Evolutionary conservation across 345 rosid species (phyloP).

Genomic region (Brassica juncea): DNA sequence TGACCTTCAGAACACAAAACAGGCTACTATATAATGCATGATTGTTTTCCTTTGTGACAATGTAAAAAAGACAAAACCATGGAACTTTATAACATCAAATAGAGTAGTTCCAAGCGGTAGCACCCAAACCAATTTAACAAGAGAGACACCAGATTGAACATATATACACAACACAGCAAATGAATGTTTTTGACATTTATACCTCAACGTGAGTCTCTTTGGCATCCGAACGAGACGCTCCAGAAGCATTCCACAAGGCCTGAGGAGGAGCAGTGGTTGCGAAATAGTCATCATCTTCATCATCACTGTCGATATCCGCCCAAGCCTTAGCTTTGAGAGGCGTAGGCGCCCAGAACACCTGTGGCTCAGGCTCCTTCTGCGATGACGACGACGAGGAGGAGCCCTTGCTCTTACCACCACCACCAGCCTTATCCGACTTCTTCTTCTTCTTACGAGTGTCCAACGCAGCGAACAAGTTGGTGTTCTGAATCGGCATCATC

Average conservation of each 20-base stretch:
- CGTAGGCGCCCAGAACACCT: slow-evolving; percentile 58
- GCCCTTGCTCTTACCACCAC: slow-evolving; percentile 21
- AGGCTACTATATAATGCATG: neutral
- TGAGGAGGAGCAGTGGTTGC: slow-evolving; percentile 56
- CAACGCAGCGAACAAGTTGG: slow-evolving; percentile 64
- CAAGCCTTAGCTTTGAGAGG: slow-evolving; percentile 54
- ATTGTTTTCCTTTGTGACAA: neutral
- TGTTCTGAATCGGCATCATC: slow-evolving; percentile 52
- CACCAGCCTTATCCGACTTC: slow-evolving; percentile 39
- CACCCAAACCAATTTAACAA: neutral
- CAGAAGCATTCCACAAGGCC: slow-evolving; percentile 44
- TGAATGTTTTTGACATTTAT: neutral
- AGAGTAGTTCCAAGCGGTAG: neutral
- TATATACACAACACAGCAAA: neutral
- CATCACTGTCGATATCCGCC: slow-evolving; percentile 65
- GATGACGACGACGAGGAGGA: slow-evolving; percentile 39
- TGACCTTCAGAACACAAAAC: neutral
- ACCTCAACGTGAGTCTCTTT: slow-evolving; percentile 44
- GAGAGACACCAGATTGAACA: neutral
- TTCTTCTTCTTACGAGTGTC: slow-evolving; percentile 53
- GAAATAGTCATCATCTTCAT: slow-evolving; percentile 55
- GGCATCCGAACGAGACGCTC: slow-evolving; percentile 29
- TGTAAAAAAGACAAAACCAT: neutral
- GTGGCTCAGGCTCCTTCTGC: slow-evolving; percentile 47
- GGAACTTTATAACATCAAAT: neutral